Conservation (phyloP, 2,329 filamentous ascomycete genomes). For the Tolypocladium ovalisporum region DNA sequence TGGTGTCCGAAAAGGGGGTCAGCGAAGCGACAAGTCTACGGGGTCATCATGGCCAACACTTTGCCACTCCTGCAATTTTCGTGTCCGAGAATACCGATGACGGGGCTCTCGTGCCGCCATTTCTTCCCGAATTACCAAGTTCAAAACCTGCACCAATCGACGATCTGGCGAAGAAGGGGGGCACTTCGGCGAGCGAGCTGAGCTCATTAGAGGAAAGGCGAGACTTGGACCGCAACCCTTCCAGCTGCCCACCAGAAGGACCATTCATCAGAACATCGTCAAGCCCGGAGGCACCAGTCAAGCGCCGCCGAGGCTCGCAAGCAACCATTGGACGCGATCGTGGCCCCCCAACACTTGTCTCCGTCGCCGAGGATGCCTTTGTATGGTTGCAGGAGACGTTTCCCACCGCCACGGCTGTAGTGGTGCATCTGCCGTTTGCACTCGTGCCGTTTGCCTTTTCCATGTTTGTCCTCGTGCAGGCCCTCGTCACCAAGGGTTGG, state of each 20-base stretch:
- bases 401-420: slow-evolving; percentile 54
- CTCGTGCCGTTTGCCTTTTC: slow-evolving; percentile 61
- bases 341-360: slow-evolving; percentile 37
- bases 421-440: slow-evolving; percentile 54
- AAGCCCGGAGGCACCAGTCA: neutral
- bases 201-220: slow-evolving; percentile 5
- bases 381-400: slow-evolving; percentile 60
- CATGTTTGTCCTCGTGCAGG: slow-evolving; percentile 69
- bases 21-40: neutral
- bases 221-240: neutral
- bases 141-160: neutral
- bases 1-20: neutral
- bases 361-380: slow-evolving; percentile 32
- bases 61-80: slow-evolving; percentile 6
- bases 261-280: neutral
- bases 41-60: neutral
- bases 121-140: neutral
- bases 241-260: neutral
- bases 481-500: slow-evolving; percentile 63
- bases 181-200: slow-evolving; percentile 1
- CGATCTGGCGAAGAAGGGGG: neutral
- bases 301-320: neutral
- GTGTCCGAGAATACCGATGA: slow-evolving; percentile 8
- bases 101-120: slow-evolving; percentile 1
- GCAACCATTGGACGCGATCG: neutral